These are phyloP conservation scores for Sugiyamaella boreocaroliniensis DNA, from an alignment of 805 yeast genomes.

Conservation along the genomic window DNA sequence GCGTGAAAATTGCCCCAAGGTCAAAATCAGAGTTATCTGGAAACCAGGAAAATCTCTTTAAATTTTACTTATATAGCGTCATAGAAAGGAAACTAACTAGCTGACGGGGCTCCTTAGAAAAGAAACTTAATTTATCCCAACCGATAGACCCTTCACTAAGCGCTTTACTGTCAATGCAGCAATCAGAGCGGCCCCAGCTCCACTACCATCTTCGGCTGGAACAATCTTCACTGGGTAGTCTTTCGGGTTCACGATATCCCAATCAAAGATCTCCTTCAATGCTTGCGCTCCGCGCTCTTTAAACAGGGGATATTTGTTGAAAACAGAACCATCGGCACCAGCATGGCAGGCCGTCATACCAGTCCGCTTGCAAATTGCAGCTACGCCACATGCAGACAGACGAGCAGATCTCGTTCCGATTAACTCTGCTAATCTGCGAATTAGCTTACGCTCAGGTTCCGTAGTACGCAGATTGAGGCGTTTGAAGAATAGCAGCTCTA, in stretches of 20 bases:
- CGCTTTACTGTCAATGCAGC: conserved; percentile 90
- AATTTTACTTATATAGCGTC: neutral
- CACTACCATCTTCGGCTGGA: conserved; percentile 97
- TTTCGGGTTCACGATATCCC: conserved; percentile 46
- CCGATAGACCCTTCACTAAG: conserved; percentile 49
- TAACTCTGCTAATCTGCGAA: conserved; percentile 76
- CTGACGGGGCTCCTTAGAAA: neutral
- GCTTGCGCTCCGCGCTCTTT: conserved; percentile 83
- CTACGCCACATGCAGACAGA: conserved; percentile 89
- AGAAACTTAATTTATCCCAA: conserved; percentile 20
- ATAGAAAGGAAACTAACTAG: neutral
- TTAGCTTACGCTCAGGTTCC: conserved; percentile 68
- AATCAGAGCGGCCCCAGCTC: conserved; percentile 97
- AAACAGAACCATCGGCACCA: conserved; percentile 97
- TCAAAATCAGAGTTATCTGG: conserved; percentile 14
- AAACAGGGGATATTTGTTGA: conserved; percentile 89
- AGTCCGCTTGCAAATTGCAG: conserved; percentile 87
- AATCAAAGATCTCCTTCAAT: conserved; percentile 80
- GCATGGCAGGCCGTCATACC: conserved; percentile 62
- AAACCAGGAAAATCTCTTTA: neutral
- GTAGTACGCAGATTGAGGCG: conserved; percentile 61
- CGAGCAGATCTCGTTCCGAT: conserved; percentile 92
- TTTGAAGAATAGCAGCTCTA: conserved; percentile 55
- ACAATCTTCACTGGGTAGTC: conserved; percentile 79
- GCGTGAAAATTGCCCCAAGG: conserved; percentile 12